These are phyloP conservation scores for Fusarium equiseti DNA, from an alignment of 2,329 filamentous ascomycete species.

Conservation along the genomic window DNA sequence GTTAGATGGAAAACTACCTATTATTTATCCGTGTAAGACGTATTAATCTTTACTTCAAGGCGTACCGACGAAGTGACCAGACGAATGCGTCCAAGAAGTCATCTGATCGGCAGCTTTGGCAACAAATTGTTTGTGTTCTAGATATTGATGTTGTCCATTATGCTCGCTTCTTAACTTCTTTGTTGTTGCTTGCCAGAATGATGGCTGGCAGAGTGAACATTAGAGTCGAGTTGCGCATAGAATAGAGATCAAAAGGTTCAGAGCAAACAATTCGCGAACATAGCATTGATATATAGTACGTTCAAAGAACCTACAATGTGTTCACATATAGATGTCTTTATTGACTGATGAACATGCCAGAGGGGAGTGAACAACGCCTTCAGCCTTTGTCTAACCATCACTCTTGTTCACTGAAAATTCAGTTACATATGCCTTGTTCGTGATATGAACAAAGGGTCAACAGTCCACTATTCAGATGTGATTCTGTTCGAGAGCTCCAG, in stretches of 20 bases:
- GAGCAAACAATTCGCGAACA: not conserved
- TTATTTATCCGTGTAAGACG: not conserved
- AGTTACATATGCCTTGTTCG: slow-evolving; percentile 7
- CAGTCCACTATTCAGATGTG: not conserved
- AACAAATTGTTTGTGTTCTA: not conserved
- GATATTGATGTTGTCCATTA: not conserved
- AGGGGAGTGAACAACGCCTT: not conserved
- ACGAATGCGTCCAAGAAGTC: not conserved
- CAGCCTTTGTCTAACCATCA: not conserved
- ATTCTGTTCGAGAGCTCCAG: not conserved
- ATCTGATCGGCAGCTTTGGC: not conserved
- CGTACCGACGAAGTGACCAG: not conserved
- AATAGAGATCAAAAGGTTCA: not conserved
- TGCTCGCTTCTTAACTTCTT: not conserved
- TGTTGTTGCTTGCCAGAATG: not conserved
- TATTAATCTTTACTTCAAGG: not conserved
- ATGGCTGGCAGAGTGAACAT: not conserved
- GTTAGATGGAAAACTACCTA: not conserved
- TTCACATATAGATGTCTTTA: not conserved
- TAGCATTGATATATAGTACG: not conserved
- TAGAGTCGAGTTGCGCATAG: not conserved
- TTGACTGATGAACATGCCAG: not conserved
- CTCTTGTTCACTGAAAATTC: not conserved
- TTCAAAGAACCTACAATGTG: not conserved
- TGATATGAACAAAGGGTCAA: slow-evolving; percentile 11